These are phyloP conservation scores for Leccinellum luteum DNA, from an alignment of 768 basidiomycete species.

Conservation along the genomic window DNA sequence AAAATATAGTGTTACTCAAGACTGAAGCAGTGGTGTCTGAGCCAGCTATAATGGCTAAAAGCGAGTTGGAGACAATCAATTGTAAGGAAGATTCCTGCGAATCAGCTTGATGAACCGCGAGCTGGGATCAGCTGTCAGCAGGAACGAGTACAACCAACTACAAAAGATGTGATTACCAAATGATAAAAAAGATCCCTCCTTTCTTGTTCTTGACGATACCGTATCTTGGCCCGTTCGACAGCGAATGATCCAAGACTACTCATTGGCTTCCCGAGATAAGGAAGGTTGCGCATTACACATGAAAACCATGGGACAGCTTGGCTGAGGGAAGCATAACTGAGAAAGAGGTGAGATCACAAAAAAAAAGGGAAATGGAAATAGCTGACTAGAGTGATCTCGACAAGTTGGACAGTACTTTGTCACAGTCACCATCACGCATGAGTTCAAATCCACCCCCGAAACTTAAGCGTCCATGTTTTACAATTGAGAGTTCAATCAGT, in stretches of 20 bases:
- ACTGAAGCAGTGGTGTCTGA: constrained; percentile 47
- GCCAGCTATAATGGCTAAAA: constrained; percentile 44
- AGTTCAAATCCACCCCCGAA: constrained; percentile 40
- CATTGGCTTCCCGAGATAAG: constrained; percentile 30
- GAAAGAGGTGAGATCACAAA: constrained; percentile 4
- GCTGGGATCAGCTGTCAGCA: constrained; percentile 18
- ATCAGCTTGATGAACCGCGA: constrained; percentile 23
- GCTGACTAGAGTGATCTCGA: constrained; percentile 30
- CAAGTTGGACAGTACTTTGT: constrained; percentile 29
- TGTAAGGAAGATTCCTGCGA: constrained; percentile 26
- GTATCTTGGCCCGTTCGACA: constrained; percentile 24
- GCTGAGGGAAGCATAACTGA: constrained; percentile 13
- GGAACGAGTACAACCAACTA: not conserved
- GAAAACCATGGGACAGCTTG: constrained; percentile 26
- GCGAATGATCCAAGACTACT: constrained; percentile 29
- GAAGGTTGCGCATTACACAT: constrained; percentile 25
- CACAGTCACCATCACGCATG: constrained; percentile 35
- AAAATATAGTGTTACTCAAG: constrained; percentile 39
- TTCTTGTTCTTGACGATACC: constrained; percentile 16
- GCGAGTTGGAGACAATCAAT: constrained; percentile 35
- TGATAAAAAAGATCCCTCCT: constrained; percentile 40
- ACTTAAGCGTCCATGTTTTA: constrained; percentile 15
- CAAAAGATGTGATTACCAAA: constrained; percentile 29
- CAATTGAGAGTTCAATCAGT: not conserved
- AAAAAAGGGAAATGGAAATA: not conserved